These are phyloP conservation scores for Colletotrichum sp. DNA, from an alignment of 2,329 filamentous ascomycete genomes.

Conservation along the genomic window DNA sequence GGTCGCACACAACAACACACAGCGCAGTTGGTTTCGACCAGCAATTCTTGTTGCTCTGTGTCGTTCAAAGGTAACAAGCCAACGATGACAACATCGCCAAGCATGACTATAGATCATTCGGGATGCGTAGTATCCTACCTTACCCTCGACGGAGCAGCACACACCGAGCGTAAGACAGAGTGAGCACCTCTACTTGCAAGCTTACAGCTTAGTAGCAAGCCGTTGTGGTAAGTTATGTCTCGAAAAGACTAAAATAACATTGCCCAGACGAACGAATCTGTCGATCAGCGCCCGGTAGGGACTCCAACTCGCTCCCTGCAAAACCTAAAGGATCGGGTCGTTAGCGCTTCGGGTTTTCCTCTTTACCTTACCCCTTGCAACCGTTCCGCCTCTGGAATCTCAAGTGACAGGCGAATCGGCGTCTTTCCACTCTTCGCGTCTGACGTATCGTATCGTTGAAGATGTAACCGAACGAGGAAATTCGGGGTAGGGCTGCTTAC, in stretches of 20 bases:
- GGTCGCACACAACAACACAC: neutral
- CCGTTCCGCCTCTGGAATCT: neutral
- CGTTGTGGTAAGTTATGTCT: neutral
- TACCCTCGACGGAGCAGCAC: neutral
- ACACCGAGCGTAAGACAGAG: neutral
- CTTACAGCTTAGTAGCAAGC: neutral
- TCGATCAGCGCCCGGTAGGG: neutral
- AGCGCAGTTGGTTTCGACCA: neutral
- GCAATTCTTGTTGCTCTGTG: neutral
- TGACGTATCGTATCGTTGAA: neutral
- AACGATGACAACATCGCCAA: conserved; percentile 7
- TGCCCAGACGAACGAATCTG: neutral
- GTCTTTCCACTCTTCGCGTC: neutral
- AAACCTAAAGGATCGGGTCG: neutral
- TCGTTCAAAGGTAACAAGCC: neutral
- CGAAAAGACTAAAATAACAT: neutral
- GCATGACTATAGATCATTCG: neutral
- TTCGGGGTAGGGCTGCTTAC: neutral
- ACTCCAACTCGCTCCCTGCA: neutral
- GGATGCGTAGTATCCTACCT: neutral
- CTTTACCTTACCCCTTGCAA: neutral
- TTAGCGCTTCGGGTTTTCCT: neutral
- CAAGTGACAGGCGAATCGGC: neutral
- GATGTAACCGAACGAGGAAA: neutral
- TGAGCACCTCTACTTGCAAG: neutral